Percentiles rank a stretch among this genome's conserved stretches.
phyloP scores from a whole-genome alignment of 75 land plant species.

The Picea sitchensis region DNA sequence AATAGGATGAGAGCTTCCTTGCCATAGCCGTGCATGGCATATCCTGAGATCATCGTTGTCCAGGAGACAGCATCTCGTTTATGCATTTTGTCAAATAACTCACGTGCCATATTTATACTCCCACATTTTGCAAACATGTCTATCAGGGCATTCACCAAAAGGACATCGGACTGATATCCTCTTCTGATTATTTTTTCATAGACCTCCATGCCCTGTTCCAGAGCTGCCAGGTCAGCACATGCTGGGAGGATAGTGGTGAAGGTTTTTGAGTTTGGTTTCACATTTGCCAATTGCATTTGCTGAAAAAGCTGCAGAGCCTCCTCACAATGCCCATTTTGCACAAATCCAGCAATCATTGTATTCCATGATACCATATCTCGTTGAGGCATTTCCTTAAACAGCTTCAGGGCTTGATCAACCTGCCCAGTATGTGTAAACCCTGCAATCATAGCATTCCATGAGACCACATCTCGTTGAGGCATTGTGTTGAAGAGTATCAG shows the following conservation, averaged over 20 bases:
- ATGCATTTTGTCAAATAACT: conserved; percentile 38
- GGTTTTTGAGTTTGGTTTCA: conserved; percentile 5
- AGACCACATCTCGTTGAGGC: neutral
- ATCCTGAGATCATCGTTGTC: conserved; percentile 40
- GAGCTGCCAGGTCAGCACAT: conserved; percentile 5
- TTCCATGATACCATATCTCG: neutral
- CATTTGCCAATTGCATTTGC: neutral
- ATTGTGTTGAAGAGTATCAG: conserved; percentile 8
- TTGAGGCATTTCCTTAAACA: neutral
- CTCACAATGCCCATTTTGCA: conserved; percentile 6
- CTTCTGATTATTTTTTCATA: conserved; percentile 4
- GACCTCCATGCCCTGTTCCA: conserved; percentile 7
- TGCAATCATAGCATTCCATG: too few species aligned
- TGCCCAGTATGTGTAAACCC: too few species aligned
- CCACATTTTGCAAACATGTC: conserved; percentile 20
- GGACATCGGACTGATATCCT: neutral
- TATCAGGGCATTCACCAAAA: conserved; percentile 8
- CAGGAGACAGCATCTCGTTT: conserved; percentile 29
- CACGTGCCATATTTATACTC: conserved; percentile 12
- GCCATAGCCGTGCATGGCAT: conserved; percentile 42
- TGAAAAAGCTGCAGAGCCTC: conserved; percentile 8
- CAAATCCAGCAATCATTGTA: conserved; percentile 9
- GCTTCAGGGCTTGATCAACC: neutral
- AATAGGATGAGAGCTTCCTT: conserved; percentile 38
- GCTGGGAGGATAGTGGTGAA: conserved; percentile 13